A percentile compares a stretch with the other conserved stretches of the same genome.
phyloP scores from a whole-genome alignment of 2,329 filamentous ascomycete genomes.

The Fusarium illudens region DNA sequence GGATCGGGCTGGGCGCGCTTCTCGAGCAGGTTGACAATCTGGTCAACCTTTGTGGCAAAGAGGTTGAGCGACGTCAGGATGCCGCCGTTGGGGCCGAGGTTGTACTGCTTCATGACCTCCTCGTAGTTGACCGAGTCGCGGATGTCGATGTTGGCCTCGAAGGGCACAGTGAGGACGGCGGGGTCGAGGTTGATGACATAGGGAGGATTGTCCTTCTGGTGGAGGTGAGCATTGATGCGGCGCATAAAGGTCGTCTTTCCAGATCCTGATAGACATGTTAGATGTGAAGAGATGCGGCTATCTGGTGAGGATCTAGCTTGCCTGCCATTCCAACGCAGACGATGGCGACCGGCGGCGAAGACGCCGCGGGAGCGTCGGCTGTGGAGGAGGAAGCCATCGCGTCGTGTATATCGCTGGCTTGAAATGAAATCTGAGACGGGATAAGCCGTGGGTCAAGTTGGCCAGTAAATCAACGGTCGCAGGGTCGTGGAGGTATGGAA shows the following conservation, averaged over 20 bases:
- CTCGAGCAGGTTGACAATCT: constrained; percentile 88
- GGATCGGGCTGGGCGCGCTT: constrained; percentile 78
- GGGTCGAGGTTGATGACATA: constrained; percentile 98
- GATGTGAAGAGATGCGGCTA: constrained; percentile 4
- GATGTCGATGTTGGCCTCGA: constrained; percentile 98
- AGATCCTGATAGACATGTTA: constrained; percentile 65
- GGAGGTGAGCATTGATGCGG: constrained; percentile 92
- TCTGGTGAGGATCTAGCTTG: constrained; percentile 47
- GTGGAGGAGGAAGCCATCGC: constrained; percentile 48
- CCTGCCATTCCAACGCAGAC: constrained; percentile 98
- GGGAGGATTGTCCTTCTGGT: constrained; percentile 79
- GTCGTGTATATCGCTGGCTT: not conserved
- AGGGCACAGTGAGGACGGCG: constrained; percentile 90
- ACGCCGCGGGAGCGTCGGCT: constrained; percentile 38
- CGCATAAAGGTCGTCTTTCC: constrained; percentile 99
- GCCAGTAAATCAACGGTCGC: not conserved
- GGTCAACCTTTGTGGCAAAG: constrained; percentile 97
- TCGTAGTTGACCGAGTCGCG: constrained; percentile 99
- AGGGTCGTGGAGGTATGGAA: constrained; percentile 9
- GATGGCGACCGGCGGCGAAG: constrained; percentile 73
- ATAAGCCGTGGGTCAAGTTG: not conserved
- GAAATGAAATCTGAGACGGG: not conserved
- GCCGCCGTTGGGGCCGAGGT: constrained; percentile 94
- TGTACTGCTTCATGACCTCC: constrained; percentile 99
- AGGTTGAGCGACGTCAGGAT: constrained; percentile 96